phyloP scores from a whole-genome alignment of 2,329 filamentous ascomycete species.

The Knufia fluminis region DNA sequence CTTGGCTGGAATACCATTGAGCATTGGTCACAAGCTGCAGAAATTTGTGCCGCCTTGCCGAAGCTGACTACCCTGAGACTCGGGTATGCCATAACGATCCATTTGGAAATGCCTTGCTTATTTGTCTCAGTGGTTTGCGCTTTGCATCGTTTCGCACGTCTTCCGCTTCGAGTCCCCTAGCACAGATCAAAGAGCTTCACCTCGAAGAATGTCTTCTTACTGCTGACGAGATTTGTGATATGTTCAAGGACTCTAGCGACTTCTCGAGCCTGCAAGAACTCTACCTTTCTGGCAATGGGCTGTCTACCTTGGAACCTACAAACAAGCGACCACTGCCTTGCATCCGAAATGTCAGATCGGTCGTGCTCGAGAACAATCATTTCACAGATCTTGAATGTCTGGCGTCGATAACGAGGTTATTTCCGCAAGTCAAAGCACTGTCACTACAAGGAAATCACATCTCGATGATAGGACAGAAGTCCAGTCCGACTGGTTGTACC shows the following conservation, averaged over 20 bases:
- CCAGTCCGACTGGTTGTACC: constrained; percentile 34
- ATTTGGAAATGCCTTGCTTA: neutral
- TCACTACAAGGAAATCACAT: constrained; percentile 70
- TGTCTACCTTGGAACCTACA: constrained; percentile 11
- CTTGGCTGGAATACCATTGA: constrained; percentile 76
- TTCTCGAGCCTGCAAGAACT: constrained; percentile 18
- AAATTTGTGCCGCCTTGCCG: constrained; percentile 63
- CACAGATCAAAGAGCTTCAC: constrained; percentile 45
- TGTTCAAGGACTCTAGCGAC: constrained; percentile 11
- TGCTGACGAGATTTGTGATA: constrained; percentile 53
- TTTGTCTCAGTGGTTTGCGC: constrained; percentile 11
- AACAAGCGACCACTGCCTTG: neutral
- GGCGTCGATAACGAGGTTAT: constrained; percentile 45
- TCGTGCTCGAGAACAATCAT: constrained; percentile 43
- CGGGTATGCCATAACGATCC: constrained; percentile 47
- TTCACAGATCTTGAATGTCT: constrained; percentile 29
- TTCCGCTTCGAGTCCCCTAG: constrained; percentile 41
- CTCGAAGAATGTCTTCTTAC: constrained; percentile 58
- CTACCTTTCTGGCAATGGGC: constrained; percentile 15
- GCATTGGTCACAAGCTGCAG: constrained; percentile 54
- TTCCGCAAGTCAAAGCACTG: constrained; percentile 43
- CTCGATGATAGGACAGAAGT: constrained; percentile 24
- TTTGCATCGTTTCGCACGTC: constrained; percentile 11
- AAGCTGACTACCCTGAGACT: constrained; percentile 57
- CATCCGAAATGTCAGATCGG: constrained; percentile 36